Evolutionary conservation across 2,329 filamentous ascomycete species (phyloP).

Genomic region (Exophiala dermatitidis): DNA sequence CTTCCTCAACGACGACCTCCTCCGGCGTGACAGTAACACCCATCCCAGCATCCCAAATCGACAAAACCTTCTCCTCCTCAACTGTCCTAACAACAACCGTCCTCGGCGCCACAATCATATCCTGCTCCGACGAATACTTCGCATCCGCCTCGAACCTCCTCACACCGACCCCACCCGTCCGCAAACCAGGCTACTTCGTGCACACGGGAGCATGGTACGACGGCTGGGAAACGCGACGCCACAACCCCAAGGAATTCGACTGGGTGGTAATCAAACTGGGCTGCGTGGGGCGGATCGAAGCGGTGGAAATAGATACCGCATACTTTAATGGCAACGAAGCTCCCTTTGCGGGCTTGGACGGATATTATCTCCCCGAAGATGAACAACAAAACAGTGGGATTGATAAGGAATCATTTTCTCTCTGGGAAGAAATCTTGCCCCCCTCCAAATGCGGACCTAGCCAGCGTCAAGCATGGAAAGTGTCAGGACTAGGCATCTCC

Average conservation of each 20-base stretch:
- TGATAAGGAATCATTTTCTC: conserved; percentile 30
- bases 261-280: conserved; percentile 52
- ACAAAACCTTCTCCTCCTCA: conserved; percentile 48
- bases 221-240: conserved; percentile 57
- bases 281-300: conserved; percentile 33
- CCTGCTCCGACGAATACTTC: conserved; percentile 56
- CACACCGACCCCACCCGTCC: conserved; percentile 50
- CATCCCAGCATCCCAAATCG: conserved; percentile 45
- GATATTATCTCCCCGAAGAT: conserved; percentile 27
- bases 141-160: conserved; percentile 53
- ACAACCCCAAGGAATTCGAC: conserved; percentile 52
- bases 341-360: conserved; percentile 38
- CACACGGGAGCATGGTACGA: conserved; percentile 59
- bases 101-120: conserved; percentile 49
- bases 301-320: conserved; percentile 41
- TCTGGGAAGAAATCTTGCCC: conserved; percentile 38
- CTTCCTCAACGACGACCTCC: no score
- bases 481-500: conserved; percentile 23
- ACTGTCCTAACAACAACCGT: conserved; percentile 42
- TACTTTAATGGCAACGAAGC: conserved; percentile 43
- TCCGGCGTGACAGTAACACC: conserved; percentile 22
- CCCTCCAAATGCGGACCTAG: conserved; percentile 35
- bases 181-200: conserved; percentile 52
- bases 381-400: conserved; percentile 29
- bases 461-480: conserved; percentile 39